phyloP scores from a whole-genome alignment of 495 filamentous ascomycete genomes.

The Aspergillus homomorphus region DNA sequence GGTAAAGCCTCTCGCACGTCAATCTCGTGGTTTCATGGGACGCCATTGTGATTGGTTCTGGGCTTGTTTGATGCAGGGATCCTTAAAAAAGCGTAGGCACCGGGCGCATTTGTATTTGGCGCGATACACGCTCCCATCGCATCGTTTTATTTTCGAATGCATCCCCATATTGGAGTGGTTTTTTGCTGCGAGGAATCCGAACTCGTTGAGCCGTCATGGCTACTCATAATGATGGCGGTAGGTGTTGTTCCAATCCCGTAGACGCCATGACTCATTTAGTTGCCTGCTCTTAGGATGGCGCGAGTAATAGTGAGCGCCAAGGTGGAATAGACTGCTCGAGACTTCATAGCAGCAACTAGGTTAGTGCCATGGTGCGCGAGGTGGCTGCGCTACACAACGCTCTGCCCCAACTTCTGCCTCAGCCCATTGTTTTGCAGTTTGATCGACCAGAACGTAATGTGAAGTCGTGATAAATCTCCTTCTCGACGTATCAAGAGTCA shows the following conservation, averaged over 20 bases:
- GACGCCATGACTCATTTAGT: neutral
- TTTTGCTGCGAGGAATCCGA: neutral
- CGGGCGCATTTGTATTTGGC: neutral
- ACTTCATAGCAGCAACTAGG: neutral
- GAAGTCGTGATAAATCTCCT: too few species aligned
- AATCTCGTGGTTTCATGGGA: neutral
- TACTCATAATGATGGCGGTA: neutral
- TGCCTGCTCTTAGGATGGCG: neutral
- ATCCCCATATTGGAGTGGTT: neutral
- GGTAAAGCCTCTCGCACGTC: conserved; percentile 14
- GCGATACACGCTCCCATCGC: neutral
- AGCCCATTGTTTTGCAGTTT: too few species aligned
- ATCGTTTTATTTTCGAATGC: neutral
- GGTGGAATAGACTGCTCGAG: neutral
- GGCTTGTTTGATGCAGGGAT: neutral
- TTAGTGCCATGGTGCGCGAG: neutral
- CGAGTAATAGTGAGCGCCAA: neutral
- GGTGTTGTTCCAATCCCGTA: neutral
- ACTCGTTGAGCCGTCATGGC: neutral
- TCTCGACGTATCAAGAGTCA: too few species aligned
- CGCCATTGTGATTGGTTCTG: neutral
- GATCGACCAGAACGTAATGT: too few species aligned
- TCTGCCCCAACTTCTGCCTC: neutral
- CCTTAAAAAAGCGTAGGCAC: neutral
- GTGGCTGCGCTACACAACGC: neutral